Evolutionary conservation across 176 grass and related monocot genomes (phyloP), one percentile per base, ranked within the genome.

Genomic region (Eragrostis curvula): DNA sequence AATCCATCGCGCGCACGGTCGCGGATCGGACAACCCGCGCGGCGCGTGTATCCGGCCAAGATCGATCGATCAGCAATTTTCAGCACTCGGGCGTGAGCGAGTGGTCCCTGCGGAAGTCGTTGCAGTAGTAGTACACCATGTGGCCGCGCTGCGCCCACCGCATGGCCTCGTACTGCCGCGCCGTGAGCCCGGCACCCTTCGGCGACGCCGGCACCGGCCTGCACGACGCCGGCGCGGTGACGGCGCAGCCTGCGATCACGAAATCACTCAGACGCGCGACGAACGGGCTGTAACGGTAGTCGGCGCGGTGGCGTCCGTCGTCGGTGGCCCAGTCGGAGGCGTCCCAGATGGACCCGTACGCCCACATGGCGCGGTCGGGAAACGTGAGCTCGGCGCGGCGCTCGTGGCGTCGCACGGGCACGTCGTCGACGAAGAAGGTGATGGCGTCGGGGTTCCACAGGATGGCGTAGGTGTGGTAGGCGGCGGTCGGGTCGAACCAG

Each of bases 261-360:
- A 96, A 91, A 6, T 59, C 49, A 20, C 67, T 51, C 42, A 89
- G 79, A 3, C 21, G 81, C 0, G 88, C 94, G 0, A 96, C 83
- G 64, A 96, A 96, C 0, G 94, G 94, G 71, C 93, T 90, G 83
- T 91, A 96, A 15, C 80, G 79, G 80, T 96, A 96, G 85, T 96
- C 88, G 8, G 94, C 90, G 18, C 84, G 63, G 86, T 93, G 80
- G 36, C 86, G 80, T 23, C 94, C 94, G 68, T 90, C 76, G 43
- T 96, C 90, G 5, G 94, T 96, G 44, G 94, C 94, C 94, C 94
- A 96, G 24, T 84, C 81, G 0, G 94, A 93, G 16, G 94, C 94
- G 71, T 96, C 94, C 94, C 94, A 96, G 48, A 96, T 96, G 28
- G 94, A 93, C 10, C 94, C 94, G 72, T 93, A 96, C n/a, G 64